Base-by-base conservation (phyloP, 495 filamentous ascomycete species). In the Xylaria flabelliformis region DNA sequence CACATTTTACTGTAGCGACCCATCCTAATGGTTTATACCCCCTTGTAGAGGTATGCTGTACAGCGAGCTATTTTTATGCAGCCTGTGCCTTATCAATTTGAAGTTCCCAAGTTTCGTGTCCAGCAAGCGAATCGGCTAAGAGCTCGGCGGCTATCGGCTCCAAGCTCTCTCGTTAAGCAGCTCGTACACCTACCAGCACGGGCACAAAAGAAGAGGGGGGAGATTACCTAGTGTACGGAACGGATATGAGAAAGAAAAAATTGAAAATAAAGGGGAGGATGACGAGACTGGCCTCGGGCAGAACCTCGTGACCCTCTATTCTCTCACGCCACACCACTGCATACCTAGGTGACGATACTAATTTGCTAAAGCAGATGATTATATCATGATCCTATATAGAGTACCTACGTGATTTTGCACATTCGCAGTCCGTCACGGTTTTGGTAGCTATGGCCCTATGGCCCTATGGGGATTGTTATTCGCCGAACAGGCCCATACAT, bases 301-400 rank as follows among this genome's bases (percentile, higher is more conserved):
- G 26, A 21, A 65, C 77, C 80, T 76, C 77, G 80, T 81, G 80
- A 81, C 77, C 75, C 8, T 56, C 8, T 56, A n/a, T 15, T 56
- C 68, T 62, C 70, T 72, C 72, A 73, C 77, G 76, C 77, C 79
- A 78, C 79, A 81, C 75, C 76, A 74, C 74, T 69, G 75, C 78
- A 75, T 78, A 29, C 26, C 26, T 29, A 51, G 58, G 53, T 56
- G 53, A n/a, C 15, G 53, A 56, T 32, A 56, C 53, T 56, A 17
- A 56, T 56, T 29, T 56, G 53, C 53, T 56, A 32, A 8, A 10
- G 48, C 2, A 51, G 53, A 32, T 26, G 1, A 56, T 29, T 32
- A 56, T 56, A 56, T 26, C 53, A 56, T 32, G 53, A 26, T 56
- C 32, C 4, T 8, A 56, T 26, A 17, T 39, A 39, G 36, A 17